Base-by-base conservation (phyloP, 192 early-diverging fungal species). In the Diversispora epigaea region DNA sequence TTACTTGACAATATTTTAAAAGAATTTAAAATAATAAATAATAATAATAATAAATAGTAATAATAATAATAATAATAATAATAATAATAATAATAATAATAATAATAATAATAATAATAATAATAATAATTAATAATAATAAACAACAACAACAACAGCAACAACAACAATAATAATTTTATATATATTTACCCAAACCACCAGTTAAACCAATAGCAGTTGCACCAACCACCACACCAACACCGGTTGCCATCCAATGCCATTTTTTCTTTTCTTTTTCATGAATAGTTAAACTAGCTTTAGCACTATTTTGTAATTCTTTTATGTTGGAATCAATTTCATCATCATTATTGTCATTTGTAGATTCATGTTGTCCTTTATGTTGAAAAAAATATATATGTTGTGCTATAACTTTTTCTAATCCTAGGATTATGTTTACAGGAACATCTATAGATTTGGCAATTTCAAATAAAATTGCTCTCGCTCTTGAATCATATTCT, bases 191-290 rank as follows among this genome's bases (percentile, higher is more conserved):
- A 78, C 84, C 73, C 46, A 83, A 40, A 49, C 82, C 82, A 15
- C 82, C 82, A 12, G 82, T 83, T 49, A 83, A 50, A 12, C 82
- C 87, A 72, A 89, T 89, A 2, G 86, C 80, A 32, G 87, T 84
- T 12, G 83, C 87, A 25, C 87, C 87, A 32, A 81, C 87, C 39
- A 83, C 78, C 7, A 86, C 81, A 45, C 82, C 82, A 54, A 81
- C 82, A 21, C 86, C 86, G 9, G 86, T 87, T 12, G 84, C 84
- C 5, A 87, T 25, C 81, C 86, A 89, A 57, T 77, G 74, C 78
- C 78, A 82, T 19, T 75, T 78, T 64, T 80, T 83, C 55, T 86
- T 87, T 49, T 81, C 84, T 65, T 78, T 81, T 56, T 82, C 82
- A 44, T 75, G 58, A 55, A 82, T 25, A 45, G 52, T 60, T 25